Conservation (phyloP, 1,139 yeast genomes). For the Blastobotrys malaysiensis region DNA sequence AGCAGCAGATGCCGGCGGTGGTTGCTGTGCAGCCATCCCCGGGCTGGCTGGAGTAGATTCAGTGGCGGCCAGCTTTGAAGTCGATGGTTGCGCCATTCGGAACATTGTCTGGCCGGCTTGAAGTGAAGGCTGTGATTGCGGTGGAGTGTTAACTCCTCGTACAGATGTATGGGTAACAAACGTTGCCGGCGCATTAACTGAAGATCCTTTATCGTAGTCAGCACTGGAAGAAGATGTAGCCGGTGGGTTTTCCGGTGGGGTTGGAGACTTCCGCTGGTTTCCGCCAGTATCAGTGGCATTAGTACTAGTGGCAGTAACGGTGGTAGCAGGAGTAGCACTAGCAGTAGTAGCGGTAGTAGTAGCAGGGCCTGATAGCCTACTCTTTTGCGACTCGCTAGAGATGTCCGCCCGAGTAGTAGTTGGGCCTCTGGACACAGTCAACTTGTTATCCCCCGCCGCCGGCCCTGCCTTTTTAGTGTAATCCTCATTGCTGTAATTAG, state of each 20-base stretch:
- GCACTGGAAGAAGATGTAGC: no score
- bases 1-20: constrained; percentile 16
- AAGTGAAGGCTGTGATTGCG: constrained; percentile 19
- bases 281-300: no score
- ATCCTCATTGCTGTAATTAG: constrained; percentile 5
- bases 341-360: no score
- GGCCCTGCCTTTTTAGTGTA: background rate
- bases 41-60: no score
- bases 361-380: background rate
- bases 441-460: no score
- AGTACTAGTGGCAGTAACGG: no score
- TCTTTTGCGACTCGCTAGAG: background rate
- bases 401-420: background rate
- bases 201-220: background rate
- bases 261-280: constrained; percentile 2
- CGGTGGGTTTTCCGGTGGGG: constrained; percentile 16
- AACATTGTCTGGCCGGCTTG: constrained; percentile 26
- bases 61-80: constrained; percentile 5
- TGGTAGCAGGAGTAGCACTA: no score
- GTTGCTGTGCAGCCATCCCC: constrained; percentile 14
- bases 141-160: constrained; percentile 1
- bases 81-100: constrained; percentile 15
- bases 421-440: background rate
- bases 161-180: background rate
- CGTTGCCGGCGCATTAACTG: background rate